Conservation (phyloP, 2,329 filamentous ascomycete genomes). For the Xylariales sp. region DNA sequence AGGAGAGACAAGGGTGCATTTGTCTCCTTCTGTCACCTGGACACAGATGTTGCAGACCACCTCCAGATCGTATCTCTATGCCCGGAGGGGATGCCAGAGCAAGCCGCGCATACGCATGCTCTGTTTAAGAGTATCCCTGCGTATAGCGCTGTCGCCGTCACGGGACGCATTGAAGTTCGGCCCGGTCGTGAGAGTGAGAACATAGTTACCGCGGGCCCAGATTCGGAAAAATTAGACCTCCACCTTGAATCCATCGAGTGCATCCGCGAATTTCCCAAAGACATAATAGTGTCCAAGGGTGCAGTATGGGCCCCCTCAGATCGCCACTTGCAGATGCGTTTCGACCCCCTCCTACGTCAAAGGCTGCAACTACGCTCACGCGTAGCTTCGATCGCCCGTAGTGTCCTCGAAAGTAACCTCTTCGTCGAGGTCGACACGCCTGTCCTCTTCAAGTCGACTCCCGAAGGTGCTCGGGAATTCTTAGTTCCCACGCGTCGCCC, state of each 20-base stretch:
- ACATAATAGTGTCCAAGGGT: conserved; percentile 72
- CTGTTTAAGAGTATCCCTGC: conserved; percentile 41
- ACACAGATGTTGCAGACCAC: conserved; percentile 19
- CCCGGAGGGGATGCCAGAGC: conserved; percentile 34
- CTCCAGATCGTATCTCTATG: conserved; percentile 41
- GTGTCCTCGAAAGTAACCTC: conserved; percentile 44
- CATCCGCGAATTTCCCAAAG: conserved; percentile 69
- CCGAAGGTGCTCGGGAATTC: conserved; percentile 93
- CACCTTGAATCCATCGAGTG: conserved; percentile 57
- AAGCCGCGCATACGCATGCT: conserved; percentile 30
- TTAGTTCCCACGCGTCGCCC: conserved; percentile 78
- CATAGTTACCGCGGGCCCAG: too few relatives aligned
- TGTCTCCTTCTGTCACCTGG: conserved; percentile 64
- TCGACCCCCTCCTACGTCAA: conserved; percentile 60
- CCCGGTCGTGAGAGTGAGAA: conserved; percentile 4
- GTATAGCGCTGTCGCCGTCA: conserved; percentile 49
- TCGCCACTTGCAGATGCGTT: conserved; percentile 82
- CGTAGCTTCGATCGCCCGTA: conserved; percentile 27
- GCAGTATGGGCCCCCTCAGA: conserved; percentile 70
- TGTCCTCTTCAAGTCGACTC: conserved; percentile 93
- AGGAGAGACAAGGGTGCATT: conserved; percentile 63
- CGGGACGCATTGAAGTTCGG: conserved; percentile 29
- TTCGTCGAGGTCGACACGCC: conserved; percentile 83
- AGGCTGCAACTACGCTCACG: conserved; percentile 68
- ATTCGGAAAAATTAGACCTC: conserved; percentile 45